A percentile compares a stretch with the other conserved stretches of the same genome.
Conservation (phyloP, 2,329 filamentous ascomycete genomes). For the Arachnopeziza araneosa region DNA sequence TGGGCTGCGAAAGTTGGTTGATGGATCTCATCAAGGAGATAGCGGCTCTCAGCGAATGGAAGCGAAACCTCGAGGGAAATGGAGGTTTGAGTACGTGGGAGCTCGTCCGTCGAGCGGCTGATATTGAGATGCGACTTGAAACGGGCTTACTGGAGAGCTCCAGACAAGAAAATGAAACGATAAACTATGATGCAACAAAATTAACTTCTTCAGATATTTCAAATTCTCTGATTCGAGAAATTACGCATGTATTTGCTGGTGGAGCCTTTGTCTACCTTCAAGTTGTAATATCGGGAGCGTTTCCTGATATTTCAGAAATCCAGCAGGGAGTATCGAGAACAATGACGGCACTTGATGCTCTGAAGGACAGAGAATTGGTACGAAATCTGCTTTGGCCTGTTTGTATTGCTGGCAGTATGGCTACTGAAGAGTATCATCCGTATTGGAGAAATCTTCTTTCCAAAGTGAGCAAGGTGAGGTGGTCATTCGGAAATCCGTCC, state of each 20-base stretch:
- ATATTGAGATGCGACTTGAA: slow-evolving; percentile 17
- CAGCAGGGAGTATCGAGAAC: background rate
- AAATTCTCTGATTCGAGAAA: background rate
- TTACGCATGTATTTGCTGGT: slow-evolving; percentile 12
- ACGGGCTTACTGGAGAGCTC: background rate
- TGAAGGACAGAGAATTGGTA: background rate
- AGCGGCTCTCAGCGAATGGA: slow-evolving; percentile 49
- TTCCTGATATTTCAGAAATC: background rate
- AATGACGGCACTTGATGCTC: background rate
- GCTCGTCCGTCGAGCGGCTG: slow-evolving; percentile 36
- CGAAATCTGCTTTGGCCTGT: background rate
- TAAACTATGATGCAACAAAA: background rate
- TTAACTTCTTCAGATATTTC: background rate
- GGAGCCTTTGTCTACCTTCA: slow-evolving; percentile 16
- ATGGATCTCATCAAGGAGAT: slow-evolving; percentile 47
- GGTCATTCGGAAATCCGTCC: background rate
- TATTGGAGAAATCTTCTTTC: background rate
- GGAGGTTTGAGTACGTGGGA: slow-evolving; percentile 40
- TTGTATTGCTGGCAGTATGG: background rate
- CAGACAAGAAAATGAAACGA: background rate
- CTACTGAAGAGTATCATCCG: background rate
- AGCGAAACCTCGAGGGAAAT: slow-evolving; percentile 40
- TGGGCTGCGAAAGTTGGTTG: slow-evolving; percentile 52
- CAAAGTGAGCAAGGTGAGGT: background rate
- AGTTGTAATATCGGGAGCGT: slow-evolving; percentile 8